Percentiles rank a stretch among this genome's conserved stretches.
Evolutionary conservation across 2,329 filamentous ascomycete species (phyloP).

Genomic region (Corynespora cassiicola): DNA sequence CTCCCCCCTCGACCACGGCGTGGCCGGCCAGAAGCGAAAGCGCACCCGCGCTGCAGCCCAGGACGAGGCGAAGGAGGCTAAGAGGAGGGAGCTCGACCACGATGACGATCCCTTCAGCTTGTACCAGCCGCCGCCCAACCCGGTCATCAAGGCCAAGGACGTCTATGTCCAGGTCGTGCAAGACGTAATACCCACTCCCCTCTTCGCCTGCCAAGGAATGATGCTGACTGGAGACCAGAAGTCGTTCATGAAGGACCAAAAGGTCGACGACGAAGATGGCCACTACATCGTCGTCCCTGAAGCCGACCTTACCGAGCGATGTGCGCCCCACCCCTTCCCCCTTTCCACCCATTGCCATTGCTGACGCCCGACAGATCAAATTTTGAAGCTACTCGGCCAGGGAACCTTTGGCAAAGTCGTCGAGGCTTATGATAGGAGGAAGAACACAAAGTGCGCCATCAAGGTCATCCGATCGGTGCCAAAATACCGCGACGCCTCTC

Average conservation of each 20-base stretch:
- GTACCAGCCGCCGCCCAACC: constrained; percentile 86
- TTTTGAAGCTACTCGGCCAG: constrained; percentile 88
- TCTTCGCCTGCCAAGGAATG: neutral
- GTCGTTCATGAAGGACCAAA: constrained; percentile 62
- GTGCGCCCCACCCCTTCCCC: constrained; percentile 61
- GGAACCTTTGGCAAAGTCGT: constrained; percentile 99
- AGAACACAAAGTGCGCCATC: constrained; percentile 84
- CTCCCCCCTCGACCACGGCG: constrained; percentile 63
- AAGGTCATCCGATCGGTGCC: constrained; percentile 99
- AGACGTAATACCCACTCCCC: constrained; percentile 57
- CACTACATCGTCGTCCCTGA: constrained; percentile 95
- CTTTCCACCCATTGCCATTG: neutral
- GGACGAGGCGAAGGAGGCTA: constrained; percentile 73
- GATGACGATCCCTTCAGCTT: constrained; percentile 74
- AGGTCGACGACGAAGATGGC: constrained; percentile 94
- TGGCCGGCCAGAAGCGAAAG: constrained; percentile 88
- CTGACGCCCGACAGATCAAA: constrained; percentile 69
- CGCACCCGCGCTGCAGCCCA: constrained; percentile 81
- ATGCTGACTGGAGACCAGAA: constrained; percentile 46
- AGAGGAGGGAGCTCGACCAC: constrained; percentile 71
- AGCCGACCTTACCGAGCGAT: constrained; percentile 84
- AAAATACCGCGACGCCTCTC: constrained; percentile 95
- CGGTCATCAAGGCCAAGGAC: constrained; percentile 83
- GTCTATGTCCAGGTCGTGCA: constrained; percentile 64
- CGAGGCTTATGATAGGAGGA: constrained; percentile 81